A percentile compares a stretch with the other conserved stretches of the same genome.
Conservation (phyloP, 257 asterid genomes). For the Solanum stenotomum region DNA sequence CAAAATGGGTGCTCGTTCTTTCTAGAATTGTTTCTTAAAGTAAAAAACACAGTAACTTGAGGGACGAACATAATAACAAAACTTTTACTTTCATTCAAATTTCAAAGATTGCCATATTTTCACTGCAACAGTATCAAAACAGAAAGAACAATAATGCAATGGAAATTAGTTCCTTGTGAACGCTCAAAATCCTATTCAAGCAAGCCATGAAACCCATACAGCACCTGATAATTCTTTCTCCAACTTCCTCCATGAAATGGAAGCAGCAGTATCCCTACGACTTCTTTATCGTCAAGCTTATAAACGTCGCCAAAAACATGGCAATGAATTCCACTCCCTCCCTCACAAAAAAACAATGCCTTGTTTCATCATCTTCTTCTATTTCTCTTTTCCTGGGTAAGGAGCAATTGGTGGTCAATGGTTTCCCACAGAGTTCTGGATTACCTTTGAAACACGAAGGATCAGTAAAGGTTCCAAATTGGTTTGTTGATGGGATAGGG, state of each 20-base stretch:
- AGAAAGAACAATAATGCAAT: neutral
- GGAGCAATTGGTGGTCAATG: neutral
- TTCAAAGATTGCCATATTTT: neutral
- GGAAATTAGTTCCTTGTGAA: neutral
- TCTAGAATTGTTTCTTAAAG: neutral
- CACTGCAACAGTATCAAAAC: neutral
- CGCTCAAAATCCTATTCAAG: neutral
- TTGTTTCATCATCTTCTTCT: neutral
- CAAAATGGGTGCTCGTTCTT: no score
- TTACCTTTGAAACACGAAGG: slow-evolving; percentile 5
- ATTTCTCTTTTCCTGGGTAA: neutral
- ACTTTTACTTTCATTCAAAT: neutral
- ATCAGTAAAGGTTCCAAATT: slow-evolving; percentile 1
- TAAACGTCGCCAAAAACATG: neutral
- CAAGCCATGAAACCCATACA: neutral
- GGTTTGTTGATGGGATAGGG: neutral
- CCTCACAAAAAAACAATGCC: neutral
- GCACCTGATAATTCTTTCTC: neutral
- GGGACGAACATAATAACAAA: neutral
- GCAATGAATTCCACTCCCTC: neutral
- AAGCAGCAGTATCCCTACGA: neutral
- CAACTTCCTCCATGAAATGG: neutral
- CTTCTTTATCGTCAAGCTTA: neutral
- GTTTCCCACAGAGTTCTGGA: slow-evolving; percentile 4
- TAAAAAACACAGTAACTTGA: no score